phyloP scores from a whole-genome alignment of 495 filamentous ascomycete genomes.

The Pseudomonodictys pantanalensis region DNA sequence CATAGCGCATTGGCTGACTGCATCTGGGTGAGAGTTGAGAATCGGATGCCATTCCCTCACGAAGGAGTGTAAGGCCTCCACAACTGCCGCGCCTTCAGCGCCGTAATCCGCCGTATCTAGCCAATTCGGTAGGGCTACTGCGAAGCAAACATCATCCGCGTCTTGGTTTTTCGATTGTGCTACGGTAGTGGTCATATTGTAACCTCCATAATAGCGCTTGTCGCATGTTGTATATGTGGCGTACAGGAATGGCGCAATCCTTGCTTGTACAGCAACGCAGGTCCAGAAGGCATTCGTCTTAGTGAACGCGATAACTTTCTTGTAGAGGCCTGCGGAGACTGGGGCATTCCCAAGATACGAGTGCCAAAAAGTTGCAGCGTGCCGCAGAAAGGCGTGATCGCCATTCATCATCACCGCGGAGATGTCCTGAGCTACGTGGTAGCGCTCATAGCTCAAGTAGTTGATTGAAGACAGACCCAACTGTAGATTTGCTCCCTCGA shows the following conservation, averaged over 20 bases:
- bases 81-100: background rate
- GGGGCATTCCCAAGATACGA: constrained; percentile 24
- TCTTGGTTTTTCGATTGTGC: background rate
- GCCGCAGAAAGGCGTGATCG: constrained; percentile 35
- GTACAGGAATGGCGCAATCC: constrained; percentile 12
- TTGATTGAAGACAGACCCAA: constrained; percentile 32
- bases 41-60: constrained; percentile 23
- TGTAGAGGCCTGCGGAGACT: background rate
- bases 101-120: constrained; percentile 14
- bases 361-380: constrained; percentile 37
- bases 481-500: constrained; percentile 17
- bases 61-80: constrained; percentile 5
- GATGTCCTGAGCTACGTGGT: constrained; percentile 27
- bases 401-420: constrained; percentile 1
- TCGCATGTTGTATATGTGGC: background rate
- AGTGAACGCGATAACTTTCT: constrained; percentile 26
- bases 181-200: background rate
- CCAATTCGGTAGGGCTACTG: constrained; percentile 7
- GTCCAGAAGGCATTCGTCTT: constrained; percentile 35
- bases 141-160: constrained; percentile 3
- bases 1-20: constrained; percentile 13
- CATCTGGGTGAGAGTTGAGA: constrained; percentile 13
- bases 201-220: background rate
- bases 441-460: constrained; percentile 35
- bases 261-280: constrained; percentile 34